These are phyloP conservation scores for Beauveria pseudobassiana DNA, from an alignment of 2,329 filamentous ascomycete species.

Conservation along the genomic window DNA sequence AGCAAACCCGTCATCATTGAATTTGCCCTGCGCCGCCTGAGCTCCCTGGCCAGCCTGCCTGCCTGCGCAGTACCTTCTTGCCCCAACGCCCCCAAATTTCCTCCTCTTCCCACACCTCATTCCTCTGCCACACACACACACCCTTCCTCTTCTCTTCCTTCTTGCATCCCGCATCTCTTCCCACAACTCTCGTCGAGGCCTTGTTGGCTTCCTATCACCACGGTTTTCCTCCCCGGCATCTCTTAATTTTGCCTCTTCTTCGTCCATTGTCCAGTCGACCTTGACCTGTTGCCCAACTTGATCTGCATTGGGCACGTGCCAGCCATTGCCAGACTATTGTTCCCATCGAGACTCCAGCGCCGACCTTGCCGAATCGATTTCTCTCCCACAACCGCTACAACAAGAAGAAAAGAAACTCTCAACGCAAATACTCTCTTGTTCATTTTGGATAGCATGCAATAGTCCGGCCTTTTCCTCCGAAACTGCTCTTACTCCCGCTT, in stretches of 20 bases:
- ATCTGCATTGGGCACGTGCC: conserved; percentile 6
- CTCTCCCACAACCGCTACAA: not conserved
- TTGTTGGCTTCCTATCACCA: conserved; percentile 1
- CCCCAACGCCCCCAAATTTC: conserved; percentile 1
- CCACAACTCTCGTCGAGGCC: conserved; percentile 13
- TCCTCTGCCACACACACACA: conserved; percentile 18
- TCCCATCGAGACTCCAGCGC: not conserved
- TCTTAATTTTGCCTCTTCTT: not conserved
- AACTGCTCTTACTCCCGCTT: not conserved
- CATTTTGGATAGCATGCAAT: conserved; percentile 13
- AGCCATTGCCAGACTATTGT: not conserved
- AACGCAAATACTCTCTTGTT: not conserved
- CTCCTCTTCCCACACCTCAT: conserved; percentile 14
- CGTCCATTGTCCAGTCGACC: not conserved
- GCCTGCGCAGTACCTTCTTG: not conserved
- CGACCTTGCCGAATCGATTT: not conserved
- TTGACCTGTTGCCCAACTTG: not conserved
- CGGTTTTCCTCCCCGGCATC: not conserved
- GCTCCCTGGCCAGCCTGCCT: not conserved
- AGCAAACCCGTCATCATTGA: not conserved
- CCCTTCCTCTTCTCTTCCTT: conserved; percentile 21
- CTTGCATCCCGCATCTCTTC: conserved; percentile 16
- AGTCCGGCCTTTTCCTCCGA: not conserved
- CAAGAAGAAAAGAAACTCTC: not conserved
- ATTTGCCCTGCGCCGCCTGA: not conserved